phyloP scores from a whole-genome alignment of 108 stramenopile species.

The Cylindrotheca closterium region DNA sequence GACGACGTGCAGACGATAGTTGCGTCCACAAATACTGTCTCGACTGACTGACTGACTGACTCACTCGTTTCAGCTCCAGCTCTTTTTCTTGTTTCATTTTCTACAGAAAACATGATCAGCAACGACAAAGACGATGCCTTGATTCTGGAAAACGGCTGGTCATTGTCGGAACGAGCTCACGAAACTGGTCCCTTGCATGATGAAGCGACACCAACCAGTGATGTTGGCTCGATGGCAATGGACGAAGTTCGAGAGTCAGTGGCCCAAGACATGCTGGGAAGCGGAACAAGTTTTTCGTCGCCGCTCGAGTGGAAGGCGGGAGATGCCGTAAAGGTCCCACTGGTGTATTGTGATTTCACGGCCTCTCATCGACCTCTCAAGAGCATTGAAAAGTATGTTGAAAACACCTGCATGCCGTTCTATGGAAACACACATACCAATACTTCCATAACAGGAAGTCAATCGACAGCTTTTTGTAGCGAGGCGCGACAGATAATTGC shows the following conservation, averaged over 20 bases:
- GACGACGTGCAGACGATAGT: no score
- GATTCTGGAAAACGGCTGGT: conserved; percentile 21
- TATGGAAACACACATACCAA: conserved; percentile 97
- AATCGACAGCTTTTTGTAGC: conserved; percentile 87
- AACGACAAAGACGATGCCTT: neutral
- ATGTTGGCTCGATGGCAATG: neutral
- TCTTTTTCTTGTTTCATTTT: no score
- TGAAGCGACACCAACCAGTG: neutral
- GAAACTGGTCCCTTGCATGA: conserved; percentile 16
- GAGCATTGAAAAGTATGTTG: conserved; percentile 73
- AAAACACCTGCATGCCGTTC: conserved; percentile 64
- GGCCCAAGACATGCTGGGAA: conserved; percentile 13
- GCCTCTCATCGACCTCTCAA: conserved; percentile 72
- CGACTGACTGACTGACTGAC: no score
- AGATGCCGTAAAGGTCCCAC: conserved; percentile 40
- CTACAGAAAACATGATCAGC: neutral
- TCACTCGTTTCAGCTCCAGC: no score
- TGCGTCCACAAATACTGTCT: no score
- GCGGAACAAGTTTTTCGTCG: conserved; percentile 10
- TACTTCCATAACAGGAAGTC: conserved; percentile 80
- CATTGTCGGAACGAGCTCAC: conserved; percentile 35
- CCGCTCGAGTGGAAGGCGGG: conserved; percentile 25
- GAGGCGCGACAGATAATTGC: conserved; percentile 92
- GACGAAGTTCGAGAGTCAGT: conserved; percentile 11
- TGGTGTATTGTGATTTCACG: conserved; percentile 88